A percentile compares a stretch with the other conserved stretches of the same genome.
These are phyloP conservation scores for Pichia sporocuriosa DNA, from an alignment of 805 yeast genomes.

Conservation along the genomic window DNA sequence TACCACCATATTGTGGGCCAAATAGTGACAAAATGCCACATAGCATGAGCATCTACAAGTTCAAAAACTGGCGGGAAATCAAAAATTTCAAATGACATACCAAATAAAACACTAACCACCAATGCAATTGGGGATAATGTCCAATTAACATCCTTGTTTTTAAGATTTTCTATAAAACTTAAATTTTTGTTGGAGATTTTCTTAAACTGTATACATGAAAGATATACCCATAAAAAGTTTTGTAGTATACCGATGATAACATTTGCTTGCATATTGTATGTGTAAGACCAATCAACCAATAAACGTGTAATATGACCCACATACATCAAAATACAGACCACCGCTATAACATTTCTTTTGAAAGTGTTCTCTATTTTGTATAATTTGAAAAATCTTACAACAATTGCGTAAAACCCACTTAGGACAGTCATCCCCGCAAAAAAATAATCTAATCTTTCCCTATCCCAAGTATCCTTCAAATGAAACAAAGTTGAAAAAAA, in stretches of 20 bases:
- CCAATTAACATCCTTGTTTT: slow-evolving; percentile 31
- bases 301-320: slow-evolving; percentile 60
- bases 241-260: slow-evolving; percentile 73
- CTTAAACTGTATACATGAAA: slow-evolving; percentile 28
- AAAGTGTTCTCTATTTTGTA: slow-evolving; percentile 33
- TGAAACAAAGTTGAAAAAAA: slow-evolving; percentile 79
- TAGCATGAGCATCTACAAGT: slow-evolving; percentile 81
- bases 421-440: slow-evolving; percentile 88
- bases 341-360: slow-evolving; percentile 32
- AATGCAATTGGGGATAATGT: slow-evolving; percentile 46
- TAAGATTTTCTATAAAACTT: slow-evolving; percentile 19
- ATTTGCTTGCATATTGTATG: slow-evolving; percentile 91
- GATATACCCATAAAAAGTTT: slow-evolving; percentile 46
- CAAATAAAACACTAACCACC: slow-evolving; percentile 50
- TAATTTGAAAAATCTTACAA: slow-evolving; percentile 52
- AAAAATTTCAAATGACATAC: slow-evolving; percentile 85
- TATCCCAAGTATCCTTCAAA: slow-evolving; percentile 67
- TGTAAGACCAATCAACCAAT: slow-evolving; percentile 74
- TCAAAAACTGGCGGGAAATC: slow-evolving; percentile 74
- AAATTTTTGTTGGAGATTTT: slow-evolving; percentile 15
- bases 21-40: slow-evolving; percentile 90
- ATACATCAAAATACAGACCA: slow-evolving; percentile 45
- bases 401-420: slow-evolving; percentile 66
- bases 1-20: slow-evolving; percentile 75
- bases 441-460: slow-evolving; percentile 86